Evolutionary conservation across 2,329 filamentous ascomycete genomes (phyloP).

Genomic region (Epichloe glyceriae): DNA sequence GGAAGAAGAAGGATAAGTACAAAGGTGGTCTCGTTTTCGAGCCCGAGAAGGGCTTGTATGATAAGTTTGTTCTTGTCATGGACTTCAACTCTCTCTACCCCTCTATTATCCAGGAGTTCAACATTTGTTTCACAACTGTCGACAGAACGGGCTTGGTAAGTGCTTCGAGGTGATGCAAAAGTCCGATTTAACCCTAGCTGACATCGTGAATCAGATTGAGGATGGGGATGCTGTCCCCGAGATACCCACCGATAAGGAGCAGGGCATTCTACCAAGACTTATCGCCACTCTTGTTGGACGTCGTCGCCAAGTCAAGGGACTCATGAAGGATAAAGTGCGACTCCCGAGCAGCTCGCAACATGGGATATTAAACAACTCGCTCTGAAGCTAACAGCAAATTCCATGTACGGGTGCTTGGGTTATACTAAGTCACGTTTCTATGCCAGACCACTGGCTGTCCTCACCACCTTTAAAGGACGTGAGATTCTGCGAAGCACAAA

Average conservation of each 20-base stretch:
- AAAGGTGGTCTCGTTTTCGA: constrained; percentile 98
- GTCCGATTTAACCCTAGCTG: constrained; percentile 15
- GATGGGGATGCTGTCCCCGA: constrained; percentile 85
- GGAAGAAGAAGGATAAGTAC: constrained; percentile 98
- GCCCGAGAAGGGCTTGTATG: constrained; percentile 92
- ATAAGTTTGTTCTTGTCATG: constrained; percentile 98
- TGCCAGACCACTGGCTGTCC: constrained; percentile 81
- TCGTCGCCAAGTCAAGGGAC: constrained; percentile 80
- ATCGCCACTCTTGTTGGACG: constrained; percentile 86
- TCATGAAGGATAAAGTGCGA: constrained; percentile 95
- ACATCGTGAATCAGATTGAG: constrained; percentile 27
- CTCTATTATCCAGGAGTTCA: constrained; percentile 97
- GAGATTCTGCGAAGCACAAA: constrained; percentile 96
- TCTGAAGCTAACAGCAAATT: constrained; percentile 94
- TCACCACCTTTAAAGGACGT: constrained; percentile 93
- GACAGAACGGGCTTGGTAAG: constrained; percentile 61
- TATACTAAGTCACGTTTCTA: constrained; percentile 98
- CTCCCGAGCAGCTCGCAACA: constrained; percentile 72
- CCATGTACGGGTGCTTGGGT: constrained; percentile 97
- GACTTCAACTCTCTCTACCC: constrained; percentile 99
- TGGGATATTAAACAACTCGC: constrained; percentile 99
- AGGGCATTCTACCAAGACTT: constrained; percentile 77
- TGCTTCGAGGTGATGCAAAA: constrained; percentile 4
- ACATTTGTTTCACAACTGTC: constrained; percentile 98
- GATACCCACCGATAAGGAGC: constrained; percentile 63